Percentiles rank a stretch among this genome's conserved stretches.
Conservation (phyloP, 1,139 yeast genomes). For the Geotrichum klebahnii region DNA sequence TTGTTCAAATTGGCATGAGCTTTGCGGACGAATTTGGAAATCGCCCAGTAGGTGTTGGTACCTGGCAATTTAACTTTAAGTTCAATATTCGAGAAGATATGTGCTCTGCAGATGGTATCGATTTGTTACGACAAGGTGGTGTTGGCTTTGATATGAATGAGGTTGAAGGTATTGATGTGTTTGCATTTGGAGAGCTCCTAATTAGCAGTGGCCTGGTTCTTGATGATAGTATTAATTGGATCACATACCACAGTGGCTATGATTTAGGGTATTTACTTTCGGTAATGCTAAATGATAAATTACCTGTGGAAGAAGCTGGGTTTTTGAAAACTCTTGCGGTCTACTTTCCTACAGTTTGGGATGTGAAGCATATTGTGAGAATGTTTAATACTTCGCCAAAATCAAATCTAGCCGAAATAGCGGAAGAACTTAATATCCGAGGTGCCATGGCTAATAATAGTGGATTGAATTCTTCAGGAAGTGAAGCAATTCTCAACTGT, state of each 20-base stretch:
- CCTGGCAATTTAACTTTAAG: slow-evolving; percentile 93
- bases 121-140: slow-evolving; percentile 73
- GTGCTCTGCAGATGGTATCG: slow-evolving; percentile 76
- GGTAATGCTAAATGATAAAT: slow-evolving; percentile 64
- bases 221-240: slow-evolving; percentile 73
- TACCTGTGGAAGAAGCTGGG: slow-evolving; percentile 79
- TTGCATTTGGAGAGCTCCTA: slow-evolving; percentile 77
- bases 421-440: slow-evolving; percentile 47
- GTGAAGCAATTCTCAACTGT: slow-evolving; percentile 50
- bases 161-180: slow-evolving; percentile 72
- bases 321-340: slow-evolving; percentile 67
- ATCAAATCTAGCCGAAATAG: slow-evolving; percentile 42
- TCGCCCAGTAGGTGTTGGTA: slow-evolving; percentile 64
- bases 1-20: slow-evolving; percentile 85
- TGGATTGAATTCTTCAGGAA: slow-evolving; percentile 47
- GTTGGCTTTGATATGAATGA: slow-evolving; percentile 74
- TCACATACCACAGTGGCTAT: slow-evolving; percentile 85
- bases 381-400: slow-evolving; percentile 40
- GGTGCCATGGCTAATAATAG: slow-evolving; percentile 30
- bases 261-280: slow-evolving; percentile 88
- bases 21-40: slow-evolving; percentile 73
- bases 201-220: slow-evolving; percentile 83
- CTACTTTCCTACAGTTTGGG: slow-evolving; percentile 80
- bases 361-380: slow-evolving; percentile 73
- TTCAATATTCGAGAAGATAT: slow-evolving; percentile 70